Base-by-base conservation (phyloP, 1,139 yeast species). In the Blastobotrys ciferrii region DNA sequence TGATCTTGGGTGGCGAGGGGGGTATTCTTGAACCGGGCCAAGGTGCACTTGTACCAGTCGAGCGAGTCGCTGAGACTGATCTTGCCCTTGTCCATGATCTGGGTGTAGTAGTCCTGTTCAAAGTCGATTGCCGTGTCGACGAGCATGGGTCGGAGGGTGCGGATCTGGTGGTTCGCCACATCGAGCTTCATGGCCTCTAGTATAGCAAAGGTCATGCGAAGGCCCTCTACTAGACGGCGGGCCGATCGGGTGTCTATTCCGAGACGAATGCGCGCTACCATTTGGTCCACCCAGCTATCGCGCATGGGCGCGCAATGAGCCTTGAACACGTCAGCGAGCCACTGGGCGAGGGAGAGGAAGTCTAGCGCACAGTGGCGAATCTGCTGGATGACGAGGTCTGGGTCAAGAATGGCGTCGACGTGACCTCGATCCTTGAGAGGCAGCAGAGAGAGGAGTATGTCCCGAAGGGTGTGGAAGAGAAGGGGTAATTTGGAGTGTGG, bases 161-260 rank as follows among this genome's bases (percentile, higher is more conserved):
- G 76, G 50, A 91, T 87, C 68, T 89, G 97, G 66, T 91, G 96
- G 67, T 91, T 91, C 15, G 97, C 96, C 48, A 89, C 95, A 63
- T 91, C 97, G 57, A 91, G 74, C 66, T 91, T 91, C 96, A 91
- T 89, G n/a, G 95, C 94, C 66, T 89, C 97, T 57, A 91, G 72
- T 52, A 91, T 86, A 55, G 87, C 86, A 65, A 91, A 88, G 15
- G 87, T 77, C 70, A 83, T 77, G 52, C 92, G 76, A 48, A 91
- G 71, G 1, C 95, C 96, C 46, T 82, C 87, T 39, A 87, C 87
- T 45, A 89, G 71, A 50, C 76, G 74, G 13, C 73, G 64, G 11
- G 82, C 78, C 17, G 82, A 76, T 54, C 73, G 71, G 30, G 73
- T 72, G n/a, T 68, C 64, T 53, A 78, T 78, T 18, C 95, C 88